Evolutionary conservation across 2,329 filamentous ascomycete genomes (phyloP), one percentile per base, ranked within the genome.

Genomic region (Ilyonectria sp.): DNA sequence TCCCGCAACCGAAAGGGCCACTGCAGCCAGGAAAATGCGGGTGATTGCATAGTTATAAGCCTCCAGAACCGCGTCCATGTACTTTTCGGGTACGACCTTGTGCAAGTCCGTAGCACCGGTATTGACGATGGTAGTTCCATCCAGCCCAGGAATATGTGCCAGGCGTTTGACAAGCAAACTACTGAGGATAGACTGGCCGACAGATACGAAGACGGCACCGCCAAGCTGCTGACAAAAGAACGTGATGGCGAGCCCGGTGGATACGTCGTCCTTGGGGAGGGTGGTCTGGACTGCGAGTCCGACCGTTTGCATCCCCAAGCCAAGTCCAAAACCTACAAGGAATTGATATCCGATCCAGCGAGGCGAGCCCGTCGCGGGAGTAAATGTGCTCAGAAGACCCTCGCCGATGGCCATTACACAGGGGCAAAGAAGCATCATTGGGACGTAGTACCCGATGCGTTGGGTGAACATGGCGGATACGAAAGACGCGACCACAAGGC

Each of bases 31-130:
- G 76, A 92, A 94, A 4, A 90, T 89, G 65, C 87, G 81, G 1
- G 86, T 89, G 43, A 92, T 82, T 0, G 90, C 87, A 49, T 83
- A 79, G 76, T 93, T 93, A 81, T 94, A 94, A 0, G 90, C 91
- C 0, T 82, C 69, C 1, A 90, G 81, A 9, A 94, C 90, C 1
- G 82, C 80, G 2, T 78, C 74, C 5, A 91, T 77, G 65, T 84
- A 87, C 66, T 88, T 72, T 0, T 79, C 70, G 0, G 86, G 81
- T 29, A 93, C 87, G 2, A 82, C 76, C 0, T 81, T 76, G 66
- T 86, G 85, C 23, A 95, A 82, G 53, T 89, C 85, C 0, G 91
- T 94, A n/a, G 86, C 87, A 33, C 87, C 87, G 8, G 80, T 83
- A 8, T 76, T 79, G 63, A 87, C 78, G 44, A 89, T 84, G 6